These are phyloP conservation scores for Cercospora zeina DNA, from an alignment of 2,329 filamentous ascomycete species.

Conservation along the genomic window DNA sequence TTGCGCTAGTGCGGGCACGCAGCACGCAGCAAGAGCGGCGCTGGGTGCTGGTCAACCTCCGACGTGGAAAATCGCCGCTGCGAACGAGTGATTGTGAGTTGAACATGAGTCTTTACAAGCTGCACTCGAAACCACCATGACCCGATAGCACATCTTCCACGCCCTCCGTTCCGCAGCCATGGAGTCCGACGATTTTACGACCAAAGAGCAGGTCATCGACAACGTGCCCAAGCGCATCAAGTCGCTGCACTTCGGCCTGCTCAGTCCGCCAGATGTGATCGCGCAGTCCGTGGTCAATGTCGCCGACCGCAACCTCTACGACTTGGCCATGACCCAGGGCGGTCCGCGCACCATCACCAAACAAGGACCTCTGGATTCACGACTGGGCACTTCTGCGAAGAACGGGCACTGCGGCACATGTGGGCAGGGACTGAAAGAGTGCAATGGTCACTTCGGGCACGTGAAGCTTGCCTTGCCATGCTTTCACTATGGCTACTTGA, in stretches of 20 bases:
- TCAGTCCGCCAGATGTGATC: constrained; percentile 84
- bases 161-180: constrained; percentile 12
- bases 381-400: constrained; percentile 88
- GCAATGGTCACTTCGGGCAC: constrained; percentile 94
- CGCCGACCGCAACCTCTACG: constrained; percentile 90
- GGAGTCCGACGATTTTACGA: constrained; percentile 30
- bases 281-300: constrained; percentile 94
- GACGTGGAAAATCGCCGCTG: neutral
- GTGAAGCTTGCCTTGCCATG: constrained; percentile 86
- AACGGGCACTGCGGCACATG: constrained; percentile 78
- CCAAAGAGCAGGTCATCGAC: constrained; percentile 87
- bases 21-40: neutral
- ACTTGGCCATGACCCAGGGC: constrained; percentile 61
- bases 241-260: constrained; percentile 89
- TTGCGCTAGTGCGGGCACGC: constrained; percentile 1
- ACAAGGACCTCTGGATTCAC: constrained; percentile 84
- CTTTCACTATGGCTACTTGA: constrained; percentile 95
- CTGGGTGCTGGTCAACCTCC: constrained; percentile 10
- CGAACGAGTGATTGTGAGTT: neutral
- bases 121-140: constrained; percentile 17
- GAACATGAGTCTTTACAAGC: constrained; percentile 15
- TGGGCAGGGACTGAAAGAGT: constrained; percentile 74
- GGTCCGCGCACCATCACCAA: constrained; percentile 68
- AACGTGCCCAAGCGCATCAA: constrained; percentile 87
- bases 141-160: constrained; percentile 19